Evolutionary conservation across 768 basidiomycete genomes (phyloP), one percentile per base, ranked within the genome.

Genomic region (Termitomyces sp.): DNA sequence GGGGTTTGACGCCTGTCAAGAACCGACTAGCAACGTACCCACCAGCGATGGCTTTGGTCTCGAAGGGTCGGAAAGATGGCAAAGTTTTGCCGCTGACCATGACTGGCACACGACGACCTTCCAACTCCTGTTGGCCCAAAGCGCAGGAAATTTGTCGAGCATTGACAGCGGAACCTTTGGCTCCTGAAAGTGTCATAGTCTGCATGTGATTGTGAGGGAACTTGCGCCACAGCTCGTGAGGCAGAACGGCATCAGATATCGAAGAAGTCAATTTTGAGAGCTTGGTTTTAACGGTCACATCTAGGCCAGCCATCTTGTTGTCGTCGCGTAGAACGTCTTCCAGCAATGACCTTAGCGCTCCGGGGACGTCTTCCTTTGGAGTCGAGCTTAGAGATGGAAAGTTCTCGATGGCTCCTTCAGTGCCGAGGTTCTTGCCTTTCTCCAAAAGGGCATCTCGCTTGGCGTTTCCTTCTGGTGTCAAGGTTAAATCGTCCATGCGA

Each of bases 151-250:
- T 99, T 66, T 98, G 95, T 47, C 91, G 85, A 22, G 93, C 97
- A 65, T 99, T 99, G 69, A 98, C 96, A 14, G 91, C 89, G 58
- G 92, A 95, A 50, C 97, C 97, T 72, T 99, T 99, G 43, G 97
- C 97, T 61, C 97, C 97, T 35, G 96, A 98, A 53, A 90, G 82
- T 2, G 95, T 98, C 97, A 98, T 98, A 45, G 88, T 85, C 70
- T 98, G 96, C 97, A 98, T 98, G 82, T 98, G 87, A 72, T 99
- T 99, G 66, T 93, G 84, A 41, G 97, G 97, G 77, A 99, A 99
- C 58, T 88, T 85, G 64, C 95, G 92, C 62, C 93, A 78, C 46
- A 99, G 82, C 34, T 89, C 89, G 47, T 81, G 76, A 12, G 96
- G 97, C 62, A 98, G 82, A 66, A 88, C 89, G 5, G 84, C 80